Base-by-base conservation (phyloP, 176 grass and related monocot genomes). In the Pharus latifolius region DNA sequence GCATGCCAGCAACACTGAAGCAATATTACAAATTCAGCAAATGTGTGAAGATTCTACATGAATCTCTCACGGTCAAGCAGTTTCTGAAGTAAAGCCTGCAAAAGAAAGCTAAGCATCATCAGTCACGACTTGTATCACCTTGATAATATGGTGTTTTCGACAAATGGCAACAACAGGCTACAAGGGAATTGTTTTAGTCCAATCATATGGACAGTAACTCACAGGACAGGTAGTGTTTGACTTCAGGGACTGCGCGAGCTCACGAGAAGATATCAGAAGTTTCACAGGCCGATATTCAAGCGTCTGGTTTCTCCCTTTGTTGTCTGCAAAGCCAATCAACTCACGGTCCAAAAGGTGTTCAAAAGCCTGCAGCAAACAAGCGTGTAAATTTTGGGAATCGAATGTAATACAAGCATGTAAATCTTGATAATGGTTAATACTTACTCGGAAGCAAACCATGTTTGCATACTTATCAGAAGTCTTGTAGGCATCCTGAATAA, bases 41-140 rank as follows among this genome's bases (percentile, higher is more conserved):
- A 49, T 24, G 25, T 46, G 35, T 47, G 2, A 11, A 33, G 35
- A 69, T 70, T 65, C 72, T 79, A 92, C 78, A 89, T 93, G 65
- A 83, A 92, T 54, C 89, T 93, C 76, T 98, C 90, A 85, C 72
- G 95, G 62, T 98, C 90, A 31, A 93, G 76, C 63, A 98, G 84
- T 63, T 98, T 98, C 47, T 93, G 90, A 55, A 98, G 84, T 19
- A 93, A 72, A 70, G 83, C 84, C 95, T 98, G 78, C 23, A 28
- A 85, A 60, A 70, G 34, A 73, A 81, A 19, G 56, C 7, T 6
- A 12, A 56, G 17, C 3, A 17, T 32, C 29, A 12, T 74, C 49
- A 78, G 47, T 51, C 20, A 13, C 16, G 30, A 57, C 26, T 15
- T 10, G 10, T 55, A 22, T 63, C 34, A 71, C 11, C 12, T 23